A percentile compares a stretch with the other conserved stretches of the same genome.
Evolutionary conservation across 176 grass and related monocot species (phyloP).

Genomic region (Phyllostachys edulis): DNA sequence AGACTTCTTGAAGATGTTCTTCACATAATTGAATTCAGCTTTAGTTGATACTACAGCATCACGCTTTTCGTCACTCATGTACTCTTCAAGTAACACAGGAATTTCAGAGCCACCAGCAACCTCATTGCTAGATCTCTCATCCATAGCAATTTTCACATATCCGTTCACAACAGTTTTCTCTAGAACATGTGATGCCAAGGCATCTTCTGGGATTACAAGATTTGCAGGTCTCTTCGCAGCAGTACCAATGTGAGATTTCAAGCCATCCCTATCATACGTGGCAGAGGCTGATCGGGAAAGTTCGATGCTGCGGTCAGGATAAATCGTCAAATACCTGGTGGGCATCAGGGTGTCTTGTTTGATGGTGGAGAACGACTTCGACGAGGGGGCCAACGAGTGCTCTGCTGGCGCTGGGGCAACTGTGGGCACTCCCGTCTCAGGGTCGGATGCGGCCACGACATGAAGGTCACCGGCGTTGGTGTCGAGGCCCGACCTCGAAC

Average conservation of each 20-base stretch:
- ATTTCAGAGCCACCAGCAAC: constrained; percentile 20
- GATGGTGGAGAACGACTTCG: no score
- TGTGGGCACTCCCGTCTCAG: no score
- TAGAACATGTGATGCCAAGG: not conserved
- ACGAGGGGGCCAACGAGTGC: no score
- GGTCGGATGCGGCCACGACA: no score
- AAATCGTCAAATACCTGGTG: no score
- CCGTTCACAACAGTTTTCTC: not conserved
- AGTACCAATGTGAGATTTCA: constrained; percentile 30
- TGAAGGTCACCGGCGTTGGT: no score
- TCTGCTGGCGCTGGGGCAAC: no score
- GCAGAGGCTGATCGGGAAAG: constrained; percentile 69
- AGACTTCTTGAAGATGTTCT: constrained; percentile 52
- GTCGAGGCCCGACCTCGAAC: no score
- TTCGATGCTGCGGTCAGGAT: no score
- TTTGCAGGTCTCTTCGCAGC: constrained; percentile 30
- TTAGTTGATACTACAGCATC: not conserved
- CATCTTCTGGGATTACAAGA: constrained; percentile 34
- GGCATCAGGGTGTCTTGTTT: no score
- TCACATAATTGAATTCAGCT: constrained; percentile 49
- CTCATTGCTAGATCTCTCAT: not conserved
- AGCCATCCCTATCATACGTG: constrained; percentile 46
- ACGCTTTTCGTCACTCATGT: not conserved
- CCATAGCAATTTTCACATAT: constrained; percentile 8
- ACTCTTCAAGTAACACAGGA: not conserved